Percentiles rank a stretch among this genome's conserved stretches.
Conservation (phyloP, 2,329 filamentous ascomycete species). For the Colletotrichum phormii region DNA sequence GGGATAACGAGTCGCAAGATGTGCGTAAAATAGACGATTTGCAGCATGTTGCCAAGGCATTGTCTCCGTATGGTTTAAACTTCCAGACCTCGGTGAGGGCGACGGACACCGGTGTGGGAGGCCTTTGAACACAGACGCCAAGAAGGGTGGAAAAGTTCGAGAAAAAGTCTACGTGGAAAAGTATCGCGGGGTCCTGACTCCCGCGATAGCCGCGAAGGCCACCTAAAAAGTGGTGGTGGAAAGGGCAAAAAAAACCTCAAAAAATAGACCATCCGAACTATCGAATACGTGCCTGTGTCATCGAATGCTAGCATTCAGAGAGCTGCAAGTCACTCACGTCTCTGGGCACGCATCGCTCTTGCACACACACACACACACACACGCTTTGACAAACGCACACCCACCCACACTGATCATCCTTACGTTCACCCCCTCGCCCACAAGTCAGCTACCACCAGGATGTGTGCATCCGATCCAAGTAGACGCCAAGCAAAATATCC, state of each 20-base stretch:
- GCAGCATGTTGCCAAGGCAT: constrained; percentile 9
- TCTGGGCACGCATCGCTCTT: background rate
- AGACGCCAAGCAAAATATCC: constrained; percentile 31
- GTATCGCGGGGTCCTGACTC: background rate
- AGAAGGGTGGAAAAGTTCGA: constrained; percentile 23
- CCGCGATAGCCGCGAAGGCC: constrained; percentile 26
- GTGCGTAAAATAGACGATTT: constrained; percentile 8
- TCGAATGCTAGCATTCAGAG: constrained; percentile 10
- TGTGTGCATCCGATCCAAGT: constrained; percentile 21
- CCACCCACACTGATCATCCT: constrained; percentile 6
- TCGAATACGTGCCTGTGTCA: constrained; percentile 25
- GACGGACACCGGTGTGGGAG: background rate
- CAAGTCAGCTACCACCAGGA: background rate
- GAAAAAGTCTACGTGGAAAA: constrained; percentile 19
- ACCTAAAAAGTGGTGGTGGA: background rate
- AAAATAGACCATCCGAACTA: constrained; percentile 30
- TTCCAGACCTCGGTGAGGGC: constrained; percentile 19
- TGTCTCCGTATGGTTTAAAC: background rate
- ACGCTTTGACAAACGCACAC: constrained; percentile 2
- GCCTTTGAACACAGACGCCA: constrained; percentile 9
- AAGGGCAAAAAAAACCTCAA: background rate
- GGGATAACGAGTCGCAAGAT: constrained; percentile 18
- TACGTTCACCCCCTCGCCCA: constrained; percentile 18
- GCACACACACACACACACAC: background rate
- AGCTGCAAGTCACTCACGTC: constrained; percentile 27